A percentile compares a stretch with the other conserved stretches of the same genome.
These are phyloP conservation scores for Extremus antarcticus DNA, from an alignment of 495 filamentous ascomycete genomes.

Conservation along the genomic window DNA sequence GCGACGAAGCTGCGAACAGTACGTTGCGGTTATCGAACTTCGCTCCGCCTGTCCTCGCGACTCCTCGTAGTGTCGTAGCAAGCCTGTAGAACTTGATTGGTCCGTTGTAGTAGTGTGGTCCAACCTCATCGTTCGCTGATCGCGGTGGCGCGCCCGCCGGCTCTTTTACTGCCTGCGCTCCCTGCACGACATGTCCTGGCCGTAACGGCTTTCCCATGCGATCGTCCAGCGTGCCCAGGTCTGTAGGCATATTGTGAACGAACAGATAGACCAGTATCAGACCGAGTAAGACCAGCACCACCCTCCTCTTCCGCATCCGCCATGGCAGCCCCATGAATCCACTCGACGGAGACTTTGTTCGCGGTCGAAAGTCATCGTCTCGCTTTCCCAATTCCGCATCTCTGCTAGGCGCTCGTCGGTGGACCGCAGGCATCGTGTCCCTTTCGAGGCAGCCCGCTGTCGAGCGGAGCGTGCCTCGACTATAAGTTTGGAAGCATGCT, in stretches of 20 bases:
- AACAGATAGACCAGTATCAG: slow-evolving; percentile 33
- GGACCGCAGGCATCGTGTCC: background rate
- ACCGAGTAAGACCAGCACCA: slow-evolving; percentile 30
- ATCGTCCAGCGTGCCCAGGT: background rate
- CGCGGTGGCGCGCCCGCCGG: slow-evolving; percentile 22
- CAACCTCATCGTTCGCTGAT: slow-evolving; percentile 15
- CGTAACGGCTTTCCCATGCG: background rate
- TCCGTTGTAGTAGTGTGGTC: slow-evolving; percentile 42
- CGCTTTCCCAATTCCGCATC: slow-evolving; percentile 64
- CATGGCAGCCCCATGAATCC: slow-evolving; percentile 30
- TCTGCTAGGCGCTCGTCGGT: slow-evolving; percentile 3
- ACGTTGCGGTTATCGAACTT: slow-evolving; percentile 40
- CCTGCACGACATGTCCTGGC: background rate
- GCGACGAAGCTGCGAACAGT: slow-evolving; percentile 46
- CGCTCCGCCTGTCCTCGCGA: slow-evolving; percentile 26
- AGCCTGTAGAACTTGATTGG: slow-evolving; percentile 46
- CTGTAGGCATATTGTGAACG: slow-evolving; percentile 19
- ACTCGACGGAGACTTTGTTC: slow-evolving; percentile 24
- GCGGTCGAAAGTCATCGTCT: slow-evolving; percentile 50
- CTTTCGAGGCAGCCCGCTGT: background rate
- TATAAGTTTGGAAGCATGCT: background rate
- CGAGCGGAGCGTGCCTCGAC: background rate
- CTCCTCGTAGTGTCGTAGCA: slow-evolving; percentile 38
- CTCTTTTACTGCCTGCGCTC: slow-evolving; percentile 6
- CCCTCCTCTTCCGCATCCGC: slow-evolving; percentile 33